These are phyloP conservation scores for Trichophyton benhamiae DNA, from an alignment of 2,329 filamentous ascomycete species.

Conservation along the genomic window DNA sequence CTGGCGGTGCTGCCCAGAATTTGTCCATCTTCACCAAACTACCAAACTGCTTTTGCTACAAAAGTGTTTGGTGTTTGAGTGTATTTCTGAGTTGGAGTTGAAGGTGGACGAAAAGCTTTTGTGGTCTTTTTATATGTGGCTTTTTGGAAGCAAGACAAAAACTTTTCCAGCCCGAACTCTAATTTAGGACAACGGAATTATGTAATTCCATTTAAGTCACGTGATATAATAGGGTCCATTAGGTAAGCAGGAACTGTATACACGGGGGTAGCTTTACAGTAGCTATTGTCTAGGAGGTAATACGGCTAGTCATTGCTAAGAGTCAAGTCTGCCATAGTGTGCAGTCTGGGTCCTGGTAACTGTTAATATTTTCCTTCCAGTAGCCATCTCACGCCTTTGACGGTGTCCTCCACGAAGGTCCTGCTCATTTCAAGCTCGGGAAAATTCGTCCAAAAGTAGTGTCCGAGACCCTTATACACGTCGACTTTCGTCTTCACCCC, in stretches of 20 bases:
- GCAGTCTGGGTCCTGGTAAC: not conserved
- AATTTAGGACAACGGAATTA: not conserved
- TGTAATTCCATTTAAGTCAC: not conserved
- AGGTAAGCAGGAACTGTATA: too few species aligned
- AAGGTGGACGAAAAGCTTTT: not conserved
- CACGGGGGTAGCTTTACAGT: too few species aligned
- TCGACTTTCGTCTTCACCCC: not conserved
- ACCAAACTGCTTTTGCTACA: conserved; percentile 1
- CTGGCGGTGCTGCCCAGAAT: conserved; percentile 54
- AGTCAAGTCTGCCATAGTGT: not conserved
- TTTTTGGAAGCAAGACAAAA: not conserved
- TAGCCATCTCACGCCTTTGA: conserved; percentile 1
- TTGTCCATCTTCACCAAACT: conserved; percentile 38
- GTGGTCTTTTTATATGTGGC: conserved; percentile 4
- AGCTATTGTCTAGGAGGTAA: not conserved
- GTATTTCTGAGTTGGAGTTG: not conserved
- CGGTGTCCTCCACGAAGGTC: not conserved
- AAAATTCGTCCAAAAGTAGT: conserved; percentile 1
- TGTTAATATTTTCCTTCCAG: not conserved
- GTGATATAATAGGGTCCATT: not conserved
- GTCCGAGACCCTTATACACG: not conserved
- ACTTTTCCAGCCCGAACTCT: not conserved
- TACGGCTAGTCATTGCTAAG: not conserved
- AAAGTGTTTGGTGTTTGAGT: not conserved
- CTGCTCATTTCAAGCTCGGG: not conserved